Conservation (phyloP, 192 early-diverging fungal species). For the Diversispora eburnea region DNA sequence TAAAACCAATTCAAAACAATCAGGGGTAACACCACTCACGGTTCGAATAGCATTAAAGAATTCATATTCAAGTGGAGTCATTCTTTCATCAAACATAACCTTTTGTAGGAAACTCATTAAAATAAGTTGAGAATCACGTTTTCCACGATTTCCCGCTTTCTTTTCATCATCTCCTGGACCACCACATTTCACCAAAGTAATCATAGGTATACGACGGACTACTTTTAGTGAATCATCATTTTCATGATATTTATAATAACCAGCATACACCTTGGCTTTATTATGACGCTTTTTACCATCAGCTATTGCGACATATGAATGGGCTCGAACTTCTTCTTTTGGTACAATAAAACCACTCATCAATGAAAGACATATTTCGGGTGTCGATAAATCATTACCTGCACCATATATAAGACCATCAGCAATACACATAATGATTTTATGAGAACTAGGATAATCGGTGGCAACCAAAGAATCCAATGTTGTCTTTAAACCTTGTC, state of each 20-base stretch:
- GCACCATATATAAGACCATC: conserved; percentile 78
- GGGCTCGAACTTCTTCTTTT: conserved; percentile 60
- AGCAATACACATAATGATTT: conserved; percentile 73
- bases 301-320: conserved; percentile 87
- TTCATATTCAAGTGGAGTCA: conserved; percentile 80
- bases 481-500: conserved; percentile 66
- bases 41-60: conserved; percentile 75
- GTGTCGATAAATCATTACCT: conserved; percentile 73
- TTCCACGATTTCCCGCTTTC: conserved; percentile 88
- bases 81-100: conserved; percentile 83
- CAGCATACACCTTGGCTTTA: conserved; percentile 89
- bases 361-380: conserved; percentile 74
- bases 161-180: conserved; percentile 55
- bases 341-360: conserved; percentile 67
- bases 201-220: conserved; percentile 58
- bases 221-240: conserved; percentile 47
- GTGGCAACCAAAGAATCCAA: conserved; percentile 77
- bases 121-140: conserved; percentile 95
- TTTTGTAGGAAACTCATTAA: conserved; percentile 94
- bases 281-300: conserved; percentile 91
- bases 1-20: conserved; percentile 73
- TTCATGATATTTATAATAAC: conserved; percentile 73
- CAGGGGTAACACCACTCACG: conserved; percentile 66
- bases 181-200: conserved; percentile 72
- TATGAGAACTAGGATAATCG: conserved; percentile 73